phyloP scores from a whole-genome alignment of 1,139 yeast species.

The Pichia terricola region DNA sequence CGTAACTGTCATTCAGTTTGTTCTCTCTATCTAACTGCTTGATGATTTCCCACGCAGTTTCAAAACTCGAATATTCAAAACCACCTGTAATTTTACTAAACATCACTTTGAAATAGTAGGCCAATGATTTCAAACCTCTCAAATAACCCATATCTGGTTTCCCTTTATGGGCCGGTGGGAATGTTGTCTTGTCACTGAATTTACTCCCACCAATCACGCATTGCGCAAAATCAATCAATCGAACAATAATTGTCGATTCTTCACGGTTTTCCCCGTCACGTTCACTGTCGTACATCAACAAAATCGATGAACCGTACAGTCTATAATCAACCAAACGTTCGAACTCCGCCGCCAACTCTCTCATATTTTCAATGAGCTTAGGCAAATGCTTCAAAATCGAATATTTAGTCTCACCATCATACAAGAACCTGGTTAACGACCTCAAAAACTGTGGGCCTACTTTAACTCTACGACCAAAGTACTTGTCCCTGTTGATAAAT shows the following conservation, averaged over 20 bases:
- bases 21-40: slow-evolving; percentile 22
- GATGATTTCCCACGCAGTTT: slow-evolving; percentile 23
- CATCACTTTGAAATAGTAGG: slow-evolving; percentile 48
- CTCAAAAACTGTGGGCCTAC: slow-evolving; percentile 73
- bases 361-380: slow-evolving; percentile 47
- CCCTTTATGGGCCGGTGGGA: slow-evolving; percentile 62
- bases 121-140: slow-evolving; percentile 65
- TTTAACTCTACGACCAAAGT: slow-evolving; percentile 73
- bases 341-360: slow-evolving; percentile 48
- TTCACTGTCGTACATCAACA: slow-evolving; percentile 72
- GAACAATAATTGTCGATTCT: slow-evolving; percentile 32
- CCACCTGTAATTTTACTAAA: slow-evolving; percentile 39
- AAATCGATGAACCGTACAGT: slow-evolving; percentile 81
- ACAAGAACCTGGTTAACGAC: slow-evolving; percentile 65
- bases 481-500: slow-evolving; percentile 73
- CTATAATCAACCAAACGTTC: slow-evolving; percentile 64
- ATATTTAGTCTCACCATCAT: slow-evolving; percentile 53
- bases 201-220: slow-evolving; percentile 67
- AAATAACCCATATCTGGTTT: slow-evolving; percentile 75
- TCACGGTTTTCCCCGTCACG: slow-evolving; percentile 19
- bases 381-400: slow-evolving; percentile 68
- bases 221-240: slow-evolving; percentile 93
- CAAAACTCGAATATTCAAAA: slow-evolving; percentile 16
- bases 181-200: slow-evolving; percentile 31
- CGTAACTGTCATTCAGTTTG: slow-evolving; percentile 25